Base-by-base conservation (phyloP, 345 rosid genomes). In the Aethionema arabicum region DNA sequence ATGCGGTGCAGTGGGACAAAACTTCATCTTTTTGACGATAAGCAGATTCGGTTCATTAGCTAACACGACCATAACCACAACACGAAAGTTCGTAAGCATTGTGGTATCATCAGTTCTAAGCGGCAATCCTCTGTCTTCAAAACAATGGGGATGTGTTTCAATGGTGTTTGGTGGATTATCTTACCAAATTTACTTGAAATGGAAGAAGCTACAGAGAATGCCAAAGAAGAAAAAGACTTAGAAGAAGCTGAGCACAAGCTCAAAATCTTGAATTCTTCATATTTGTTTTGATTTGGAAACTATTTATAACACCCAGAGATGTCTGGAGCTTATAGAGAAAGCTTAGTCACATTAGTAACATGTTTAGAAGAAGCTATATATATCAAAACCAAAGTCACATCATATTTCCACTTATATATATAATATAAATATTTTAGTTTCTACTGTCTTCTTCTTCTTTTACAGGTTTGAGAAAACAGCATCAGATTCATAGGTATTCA, bases 131-230 rank as follows among this genome's bases (percentile, higher is more conserved):
- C 66, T 93, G 32, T 87, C 99, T 0, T 4, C 78, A 32, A 90
- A 90, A 65, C 97, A 93, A 75, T 90, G 99, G 99, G 96, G 92
- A 5, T 85, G 92, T 48, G 97, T 93, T 16, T 52, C 76, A 12
- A 84, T 93, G 97, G 99, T 93, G 47, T 93, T 93, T 82, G 85
- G 91, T 15, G 99, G 99, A 9, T 73, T 93, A 71, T 87, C 99
- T 59, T 93, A 85, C 79, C 99, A 93, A 83, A 93, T 87, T 64
- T 90, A 82, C 73, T 80, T 93, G 49, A 93, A 90, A 63, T 93
- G 99, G 99, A 87, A 65, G 80, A 90, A 83, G 78, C 57, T 87
- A 76, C 95, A 82, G 82, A 90, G 80, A 68, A 36, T 68, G 78
- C 95, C 68, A 72, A 92, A 80, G 86, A 90, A 87, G 83, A 83